phyloP scores from a whole-genome alignment of 495 filamentous ascomycete genomes.

The Lentithecium fluviatile region DNA sequence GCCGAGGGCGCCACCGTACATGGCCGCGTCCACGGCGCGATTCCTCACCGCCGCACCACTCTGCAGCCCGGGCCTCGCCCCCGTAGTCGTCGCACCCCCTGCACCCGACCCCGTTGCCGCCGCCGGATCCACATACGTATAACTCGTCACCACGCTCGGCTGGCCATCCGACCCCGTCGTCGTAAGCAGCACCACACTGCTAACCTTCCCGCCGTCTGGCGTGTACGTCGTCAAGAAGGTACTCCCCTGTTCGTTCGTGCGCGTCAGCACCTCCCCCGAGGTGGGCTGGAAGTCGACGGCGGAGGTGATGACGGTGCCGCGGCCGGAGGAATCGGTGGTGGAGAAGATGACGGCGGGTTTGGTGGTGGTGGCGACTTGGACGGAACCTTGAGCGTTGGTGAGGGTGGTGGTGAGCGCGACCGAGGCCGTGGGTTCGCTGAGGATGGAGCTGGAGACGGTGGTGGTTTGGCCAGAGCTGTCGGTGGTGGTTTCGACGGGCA shows the following conservation, averaged over 20 bases:
- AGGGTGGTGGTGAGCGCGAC: constrained; percentile 30
- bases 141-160: constrained; percentile 41
- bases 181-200: constrained; percentile 38
- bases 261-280: constrained; percentile 39
- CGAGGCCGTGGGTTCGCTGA: constrained; percentile 25
- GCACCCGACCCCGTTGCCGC: constrained; percentile 9
- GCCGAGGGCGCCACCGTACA: constrained; percentile 39
- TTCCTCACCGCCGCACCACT: constrained; percentile 26
- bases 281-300: constrained; percentile 39
- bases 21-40: constrained; percentile 20
- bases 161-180: constrained; percentile 39
- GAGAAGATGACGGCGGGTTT: constrained; percentile 38
- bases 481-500: constrained; percentile 35
- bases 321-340: constrained; percentile 40
- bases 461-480: constrained; percentile 19
- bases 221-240: constrained; percentile 44
- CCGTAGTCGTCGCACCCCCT: not conserved
- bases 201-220: constrained; percentile 39
- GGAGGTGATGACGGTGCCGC: constrained; percentile 35
- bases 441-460: constrained; percentile 15
- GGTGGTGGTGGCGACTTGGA: constrained; percentile 26
- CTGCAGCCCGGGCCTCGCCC: constrained; percentile 30
- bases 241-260: constrained; percentile 39
- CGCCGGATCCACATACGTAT: constrained; percentile 27
- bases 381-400: constrained; percentile 24